Evolutionary conservation across 2,329 filamentous ascomycete species (phyloP), one percentile per base, ranked within the genome.

Genomic region (Aspergillus piperis): DNA sequence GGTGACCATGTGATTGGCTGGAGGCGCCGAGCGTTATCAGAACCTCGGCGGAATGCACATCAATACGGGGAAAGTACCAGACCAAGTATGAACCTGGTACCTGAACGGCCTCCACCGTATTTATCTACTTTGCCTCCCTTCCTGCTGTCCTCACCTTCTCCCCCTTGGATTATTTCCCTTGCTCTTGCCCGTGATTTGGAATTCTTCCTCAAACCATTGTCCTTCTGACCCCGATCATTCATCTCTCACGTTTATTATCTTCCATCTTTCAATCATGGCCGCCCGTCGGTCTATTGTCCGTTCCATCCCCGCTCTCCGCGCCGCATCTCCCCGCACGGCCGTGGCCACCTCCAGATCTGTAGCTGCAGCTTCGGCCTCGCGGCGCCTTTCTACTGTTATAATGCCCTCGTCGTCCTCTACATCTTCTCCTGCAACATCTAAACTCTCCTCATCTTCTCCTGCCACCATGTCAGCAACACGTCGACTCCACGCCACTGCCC

Each of bases 401-500:
- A 65, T 64, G 36, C 47, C 68, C 23, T 65, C 70, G 7, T 65
- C 70, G 11, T 64, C 70, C 10, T 57, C 63, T 21, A 32, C 66
- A 54, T 47, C 59, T 25, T 62, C 66, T 41, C 47, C 63, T 51
- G 23, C 59, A 25, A 32, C 60, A 17, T 32, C 47, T 8, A 25
- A 27, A 23, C 44, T 25, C 23, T 27, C 23, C 47, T 56, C 68
- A 7, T 60, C 69, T 5, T 66, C 68, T 25, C 41, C 59, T 13
- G 57, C 63, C 6, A 64, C 72, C 21, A 61, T 70, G 39, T 66
- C 70, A 32, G 68, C 71, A 17, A 63, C 65, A 15, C 71, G 73
- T 27, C 63, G 69, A 42, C 66, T 88, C 42, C 84, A 88, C 72
- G 82, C 82, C 54, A 86, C 85, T 5, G 79, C 81, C 8, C 76